These are phyloP conservation scores for Hyaloscypha bicolor DNA, from an alignment of 495 filamentous ascomycete genomes.

Conservation along the genomic window DNA sequence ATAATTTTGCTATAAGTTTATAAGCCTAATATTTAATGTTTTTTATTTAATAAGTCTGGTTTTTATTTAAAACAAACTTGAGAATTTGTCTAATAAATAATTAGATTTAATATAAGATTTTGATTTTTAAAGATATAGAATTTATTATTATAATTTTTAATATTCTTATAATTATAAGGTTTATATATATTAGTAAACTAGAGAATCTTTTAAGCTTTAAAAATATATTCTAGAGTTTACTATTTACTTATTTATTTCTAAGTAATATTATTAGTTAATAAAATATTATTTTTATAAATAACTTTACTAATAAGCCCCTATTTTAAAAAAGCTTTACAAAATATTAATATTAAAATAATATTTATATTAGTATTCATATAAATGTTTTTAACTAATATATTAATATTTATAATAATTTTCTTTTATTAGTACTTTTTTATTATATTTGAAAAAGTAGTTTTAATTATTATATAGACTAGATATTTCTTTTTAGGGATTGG, in stretches of 20 bases:
- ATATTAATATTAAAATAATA: slow-evolving; percentile 12
- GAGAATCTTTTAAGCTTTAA: no score
- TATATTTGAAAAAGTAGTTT: no score
- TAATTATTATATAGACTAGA: slow-evolving; percentile 27
- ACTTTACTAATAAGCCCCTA: slow-evolving; percentile 31
- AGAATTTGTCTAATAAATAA: no score
- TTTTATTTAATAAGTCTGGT: no score
- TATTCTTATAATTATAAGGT: slow-evolving; percentile 46
- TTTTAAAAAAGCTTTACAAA: no score
- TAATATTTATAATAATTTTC: slow-evolving; percentile 37
- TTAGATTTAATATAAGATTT: slow-evolving; percentile 33
- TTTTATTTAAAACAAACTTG: no score
- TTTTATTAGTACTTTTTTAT: no score
- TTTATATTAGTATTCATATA: slow-evolving; percentile 43
- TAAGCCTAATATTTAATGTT: no score
- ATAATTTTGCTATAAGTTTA: slow-evolving; percentile 12
- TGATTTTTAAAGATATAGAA: slow-evolving; percentile 36
- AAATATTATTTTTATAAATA: slow-evolving; percentile 43
- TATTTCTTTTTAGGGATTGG: slow-evolving; percentile 47
- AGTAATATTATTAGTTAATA: slow-evolving; percentile 45
- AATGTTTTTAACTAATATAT: slow-evolving; percentile 37
- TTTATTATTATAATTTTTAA: slow-evolving; percentile 40
- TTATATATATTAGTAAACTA: slow-evolving; percentile 12
- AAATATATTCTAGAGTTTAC: no score
- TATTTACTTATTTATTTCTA: slow-evolving; percentile 22